Conservation (phyloP, 2,329 filamentous ascomycete genomes). For the Phaeosphaeria sp. region DNA sequence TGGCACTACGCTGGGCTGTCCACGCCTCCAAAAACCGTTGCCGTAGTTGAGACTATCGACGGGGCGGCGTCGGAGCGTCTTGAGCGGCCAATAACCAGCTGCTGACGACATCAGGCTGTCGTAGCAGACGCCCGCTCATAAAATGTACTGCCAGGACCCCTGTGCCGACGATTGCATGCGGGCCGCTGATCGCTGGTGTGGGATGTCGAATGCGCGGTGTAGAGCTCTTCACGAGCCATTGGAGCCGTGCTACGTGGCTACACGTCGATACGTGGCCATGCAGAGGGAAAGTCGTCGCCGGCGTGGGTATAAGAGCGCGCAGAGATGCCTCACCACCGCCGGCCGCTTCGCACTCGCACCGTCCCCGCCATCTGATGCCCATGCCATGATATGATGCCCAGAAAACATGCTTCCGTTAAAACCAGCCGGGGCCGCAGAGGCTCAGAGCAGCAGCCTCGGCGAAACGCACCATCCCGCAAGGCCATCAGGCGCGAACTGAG, state of each 20-base stretch:
- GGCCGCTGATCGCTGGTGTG: background rate
- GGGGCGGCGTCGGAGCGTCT: background rate
- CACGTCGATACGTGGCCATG: slow-evolving; percentile 19
- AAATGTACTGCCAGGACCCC: background rate
- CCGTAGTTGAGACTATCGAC: background rate
- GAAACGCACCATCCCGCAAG: background rate
- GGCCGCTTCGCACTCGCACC: background rate
- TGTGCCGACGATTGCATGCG: slow-evolving; percentile 19
- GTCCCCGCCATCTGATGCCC: background rate
- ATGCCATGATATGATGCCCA: background rate
- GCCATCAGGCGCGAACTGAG: background rate
- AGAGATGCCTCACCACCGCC: background rate
- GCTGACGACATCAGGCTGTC: background rate
- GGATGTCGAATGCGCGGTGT: slow-evolving; percentile 18
- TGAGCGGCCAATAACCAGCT: background rate
- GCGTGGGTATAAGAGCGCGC: background rate
- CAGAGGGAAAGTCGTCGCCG: slow-evolving; percentile 8
- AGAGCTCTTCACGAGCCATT: slow-evolving; percentile 1
- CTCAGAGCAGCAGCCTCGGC: background rate
- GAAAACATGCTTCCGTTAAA: background rate
- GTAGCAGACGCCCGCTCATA: background rate
- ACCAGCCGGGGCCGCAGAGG: background rate
- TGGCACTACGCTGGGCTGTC: background rate
- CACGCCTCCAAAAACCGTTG: background rate
- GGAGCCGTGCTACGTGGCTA: slow-evolving; percentile 4